Evolutionary conservation across 768 basidiomycete genomes (phyloP), one percentile per base, ranked within the genome.

Genomic region (Boletus rubropictus): DNA sequence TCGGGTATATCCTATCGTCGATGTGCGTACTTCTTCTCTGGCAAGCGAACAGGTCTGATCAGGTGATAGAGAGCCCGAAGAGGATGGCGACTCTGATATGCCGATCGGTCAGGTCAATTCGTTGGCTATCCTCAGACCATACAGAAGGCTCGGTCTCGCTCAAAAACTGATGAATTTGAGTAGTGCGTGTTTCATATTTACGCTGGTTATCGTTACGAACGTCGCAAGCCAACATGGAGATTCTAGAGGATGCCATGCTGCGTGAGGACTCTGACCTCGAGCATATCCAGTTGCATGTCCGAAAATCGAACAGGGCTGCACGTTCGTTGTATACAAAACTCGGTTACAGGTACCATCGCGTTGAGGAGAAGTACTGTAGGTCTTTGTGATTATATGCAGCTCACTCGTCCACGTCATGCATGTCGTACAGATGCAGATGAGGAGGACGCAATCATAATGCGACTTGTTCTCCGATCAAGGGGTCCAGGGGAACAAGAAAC

Each of bases 1-100:
- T 80, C 1, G 78, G 78, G 9, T 80, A 79, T 55, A 77, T 79
- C 14, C 55, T 80, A n/a, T 74, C 74, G 0, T 77, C 78, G 39
- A 76, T 80, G 78, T 79, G 42, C 28, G 74, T 58, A 22, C 33
- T 18, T n/a, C n/a, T 39, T 29, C 33, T 17, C 22, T 12, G 17
- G 42, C 27, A 28, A 18, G 15, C 9, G 35, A 11, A 22, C 24
- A 18, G 25, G 15, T 49, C 51, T 58, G n/a, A 53, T 40, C 29
- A 11, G 17, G 18, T 6, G 14, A 36, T 20, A 64, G 63, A 50
- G 63, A 67, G 22, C 63, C 49, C 5, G 52, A 48, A 12, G 65
- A 61, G 5, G 17, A 32, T 8, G 34, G 34, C 3, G 39, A 44
- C 21, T 38, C 49, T n/a, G 27, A 39, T 14, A 38, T 12, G 0